Evolutionary conservation across 805 yeast species (phyloP).

Genomic region (Metschnikowia baotianmanensis): DNA sequence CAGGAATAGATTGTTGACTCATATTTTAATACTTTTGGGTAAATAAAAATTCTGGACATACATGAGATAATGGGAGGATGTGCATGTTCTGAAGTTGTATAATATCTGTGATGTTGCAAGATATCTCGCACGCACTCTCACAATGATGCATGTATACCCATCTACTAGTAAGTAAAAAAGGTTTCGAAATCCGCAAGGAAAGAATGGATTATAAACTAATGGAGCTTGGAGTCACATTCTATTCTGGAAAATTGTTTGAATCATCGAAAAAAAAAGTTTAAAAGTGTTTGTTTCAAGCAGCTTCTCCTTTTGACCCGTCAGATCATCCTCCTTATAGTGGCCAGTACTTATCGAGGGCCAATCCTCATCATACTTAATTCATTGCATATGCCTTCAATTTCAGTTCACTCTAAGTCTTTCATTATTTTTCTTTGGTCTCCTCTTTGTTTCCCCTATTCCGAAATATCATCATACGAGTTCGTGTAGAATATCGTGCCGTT

Average conservation of each 20-base stretch:
- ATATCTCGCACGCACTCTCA: too few relatives aligned
- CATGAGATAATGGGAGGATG: not conserved
- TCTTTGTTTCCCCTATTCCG: not conserved
- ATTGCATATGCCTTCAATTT: too few relatives aligned
- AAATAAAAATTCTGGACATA: not conserved
- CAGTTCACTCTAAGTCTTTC: not conserved
- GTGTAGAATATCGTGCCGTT: slow-evolving; percentile 40
- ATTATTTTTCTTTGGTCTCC: not conserved
- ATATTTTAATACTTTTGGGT: not conserved
- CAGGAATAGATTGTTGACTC: not conserved
- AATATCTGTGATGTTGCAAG: not conserved
- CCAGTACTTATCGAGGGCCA: too few relatives aligned
- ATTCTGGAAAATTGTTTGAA: too few relatives aligned
- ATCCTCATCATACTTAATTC: too few relatives aligned
- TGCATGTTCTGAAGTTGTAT: not conserved
- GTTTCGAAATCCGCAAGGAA: too few relatives aligned
- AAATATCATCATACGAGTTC: slow-evolving; percentile 24
- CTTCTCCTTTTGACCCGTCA: not conserved
- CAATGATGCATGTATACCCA: too few relatives aligned
- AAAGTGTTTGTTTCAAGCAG: too few relatives aligned
- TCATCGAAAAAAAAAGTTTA: too few relatives aligned
- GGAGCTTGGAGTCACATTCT: too few relatives aligned
- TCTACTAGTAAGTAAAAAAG: too few relatives aligned
- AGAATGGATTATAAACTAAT: too few relatives aligned
- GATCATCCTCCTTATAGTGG: not conserved